Evolutionary conservation across 2,329 filamentous ascomycete species (phyloP).

Genomic region (Fusarium albidum): DNA sequence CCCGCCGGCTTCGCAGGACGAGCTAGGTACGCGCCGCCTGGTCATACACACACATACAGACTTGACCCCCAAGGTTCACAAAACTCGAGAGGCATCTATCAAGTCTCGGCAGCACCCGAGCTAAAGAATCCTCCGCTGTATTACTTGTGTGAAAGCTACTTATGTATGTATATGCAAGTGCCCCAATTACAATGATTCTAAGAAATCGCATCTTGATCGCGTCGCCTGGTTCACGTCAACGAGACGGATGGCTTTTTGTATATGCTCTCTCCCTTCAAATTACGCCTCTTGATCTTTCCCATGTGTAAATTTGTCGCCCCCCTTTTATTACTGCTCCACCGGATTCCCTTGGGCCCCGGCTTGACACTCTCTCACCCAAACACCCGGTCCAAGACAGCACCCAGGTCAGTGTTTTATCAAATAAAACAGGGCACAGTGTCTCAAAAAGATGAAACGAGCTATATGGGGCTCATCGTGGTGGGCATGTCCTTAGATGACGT

Average conservation of each 20-base stretch:
- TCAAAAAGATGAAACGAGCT: background rate
- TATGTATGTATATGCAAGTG: slow-evolving; percentile 7
- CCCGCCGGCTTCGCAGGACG: too few species aligned
- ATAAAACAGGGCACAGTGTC: slow-evolving; percentile 1
- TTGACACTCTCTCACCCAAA: slow-evolving; percentile 4
- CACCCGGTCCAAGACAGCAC: background rate
- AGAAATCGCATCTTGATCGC: background rate
- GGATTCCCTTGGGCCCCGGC: background rate
- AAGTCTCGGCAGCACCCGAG: background rate
- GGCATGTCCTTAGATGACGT: slow-evolving; percentile 49
- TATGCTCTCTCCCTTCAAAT: slow-evolving; percentile 5
- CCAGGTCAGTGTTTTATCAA: slow-evolving; percentile 1
- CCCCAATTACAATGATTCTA: slow-evolving; percentile 19
- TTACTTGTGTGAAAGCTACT: background rate
- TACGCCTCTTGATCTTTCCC: slow-evolving; percentile 26
- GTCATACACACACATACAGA: too few species aligned
- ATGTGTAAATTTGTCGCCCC: slow-evolving; percentile 2
- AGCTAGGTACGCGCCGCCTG: too few species aligned
- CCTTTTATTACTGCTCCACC: slow-evolving; percentile 2
- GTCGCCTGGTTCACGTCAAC: background rate
- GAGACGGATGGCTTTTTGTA: background rate
- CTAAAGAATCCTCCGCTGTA: background rate
- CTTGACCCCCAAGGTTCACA: too few species aligned
- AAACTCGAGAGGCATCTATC: too few species aligned
- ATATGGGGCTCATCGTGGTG: background rate